Evolutionary conservation across 306 rosid species (phyloP), one percentile per base, ranked within the genome.

Genomic region (Hippophae gyantsensis): DNA sequence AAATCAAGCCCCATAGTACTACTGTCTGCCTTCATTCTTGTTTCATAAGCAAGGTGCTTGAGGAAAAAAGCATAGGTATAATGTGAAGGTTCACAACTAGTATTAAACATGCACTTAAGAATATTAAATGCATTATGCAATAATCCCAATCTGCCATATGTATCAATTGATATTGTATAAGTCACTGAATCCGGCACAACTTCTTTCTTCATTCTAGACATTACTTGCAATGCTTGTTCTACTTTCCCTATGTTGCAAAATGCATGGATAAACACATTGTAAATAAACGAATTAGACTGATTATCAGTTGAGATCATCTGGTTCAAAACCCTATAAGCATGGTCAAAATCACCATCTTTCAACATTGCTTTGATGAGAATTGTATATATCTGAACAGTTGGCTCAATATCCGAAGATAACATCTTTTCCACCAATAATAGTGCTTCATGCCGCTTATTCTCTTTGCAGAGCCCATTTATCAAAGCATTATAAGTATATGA

Each of bases 401-500:
- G 93, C 72, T 74, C 66, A 68, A 78, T 67, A 58, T 71, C 79
- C 76, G 50, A 48, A 67, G 78, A 72, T 40, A 42, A 63, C 93
- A 86, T 89, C 69, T 68, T 60, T 45, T 80, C 87, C 48, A 78
- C 66, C 78, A 82, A 70, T 40, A 66, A 62, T 64, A 62, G 51
- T 50, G 79, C 95, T 74, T 84, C 97, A 78, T 50, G 60, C 56
- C 58, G 8, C 58, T 72, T 80, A 60, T 75, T 79, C 62, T 78
- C 82, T 71, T 71, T 82, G 74, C 97, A 87, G 60, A 86, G 67
- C 60, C 89, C 93, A 75, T 82, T 82, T 57, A 86, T 72, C 80
- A 89, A 72, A 63, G 70, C 80, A 76, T 77, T 82, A 70, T 74
- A 82, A 6, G 93, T 84, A 65, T 71, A 23, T 43, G 87, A 70